phyloP scores from a whole-genome alignment of 2,329 filamentous ascomycete genomes.

The Exophiala alcalophila region DNA sequence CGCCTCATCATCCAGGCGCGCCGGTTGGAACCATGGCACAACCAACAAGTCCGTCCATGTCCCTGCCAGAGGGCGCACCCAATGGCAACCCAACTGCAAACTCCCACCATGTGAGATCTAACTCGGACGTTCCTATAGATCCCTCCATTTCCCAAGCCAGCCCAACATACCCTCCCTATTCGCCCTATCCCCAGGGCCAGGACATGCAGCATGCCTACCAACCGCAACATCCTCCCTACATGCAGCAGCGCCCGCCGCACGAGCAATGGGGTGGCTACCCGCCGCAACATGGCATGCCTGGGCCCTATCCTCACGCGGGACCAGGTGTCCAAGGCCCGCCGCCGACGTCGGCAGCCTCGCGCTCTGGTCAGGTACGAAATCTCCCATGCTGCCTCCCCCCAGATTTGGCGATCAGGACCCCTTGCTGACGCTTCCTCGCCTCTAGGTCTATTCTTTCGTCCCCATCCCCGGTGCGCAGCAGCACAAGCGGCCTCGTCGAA shows the following conservation, averaged over 20 bases:
- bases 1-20: conserved; percentile 68
- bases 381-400: too few relatives aligned
- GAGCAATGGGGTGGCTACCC: conserved; percentile 38
- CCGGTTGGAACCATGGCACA: conserved; percentile 95
- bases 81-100: conserved; percentile 65
- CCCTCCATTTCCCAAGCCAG: conserved; percentile 91
- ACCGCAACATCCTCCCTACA: conserved; percentile 40
- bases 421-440: conserved; percentile 20
- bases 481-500: conserved; percentile 87
- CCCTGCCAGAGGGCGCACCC: conserved; percentile 74
- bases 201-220: conserved; percentile 66
- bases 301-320: conserved; percentile 51
- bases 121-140: conserved; percentile 98
- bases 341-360: conserved; percentile 58
- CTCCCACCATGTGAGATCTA: conserved; percentile 72
- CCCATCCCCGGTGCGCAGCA: conserved; percentile 93
- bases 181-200: conserved; percentile 79
- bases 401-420: too few relatives aligned
- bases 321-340: conserved; percentile 59
- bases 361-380: conserved; percentile 60
- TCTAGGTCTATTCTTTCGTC: conserved; percentile 91
- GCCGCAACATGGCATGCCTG: conserved; percentile 45
- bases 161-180: conserved; percentile 86
- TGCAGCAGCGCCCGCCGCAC: conserved; percentile 45
- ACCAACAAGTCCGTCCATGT: conserved; percentile 96